A percentile compares a stretch with the other conserved stretches of the same genome.
phyloP scores from a whole-genome alignment of 345 rosid genomes.

The Noccaea caerulescens region DNA sequence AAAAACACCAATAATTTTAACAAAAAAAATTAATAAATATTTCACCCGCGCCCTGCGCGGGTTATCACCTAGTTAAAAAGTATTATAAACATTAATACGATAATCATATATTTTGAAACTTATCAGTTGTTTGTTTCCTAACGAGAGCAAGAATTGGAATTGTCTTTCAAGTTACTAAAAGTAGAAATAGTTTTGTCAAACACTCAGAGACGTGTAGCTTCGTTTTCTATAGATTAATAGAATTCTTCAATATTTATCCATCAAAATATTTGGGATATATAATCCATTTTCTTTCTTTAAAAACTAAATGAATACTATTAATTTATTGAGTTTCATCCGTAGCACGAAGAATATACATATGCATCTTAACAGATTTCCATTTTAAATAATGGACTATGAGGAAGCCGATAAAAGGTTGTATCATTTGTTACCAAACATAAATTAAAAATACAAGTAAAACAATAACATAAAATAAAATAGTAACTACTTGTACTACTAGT shows the following conservation, averaged over 20 bases:
- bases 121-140: neutral
- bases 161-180: conserved; percentile 9
- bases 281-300: neutral
- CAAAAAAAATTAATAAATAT: too few relatives aligned
- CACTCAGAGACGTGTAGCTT: conserved; percentile 9
- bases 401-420: conserved; percentile 22
- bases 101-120: too few relatives aligned
- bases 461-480: neutral
- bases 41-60: too few relatives aligned
- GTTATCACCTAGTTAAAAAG: too few relatives aligned
- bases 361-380: conserved; percentile 29
- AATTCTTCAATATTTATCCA: conserved; percentile 8
- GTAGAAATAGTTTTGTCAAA: conserved; percentile 27
- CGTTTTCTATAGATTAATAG: conserved; percentile 11
- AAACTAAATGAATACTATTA: neutral
- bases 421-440: conserved; percentile 33
- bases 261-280: neutral
- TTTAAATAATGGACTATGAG: conserved; percentile 25
- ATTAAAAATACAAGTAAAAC: neutral
- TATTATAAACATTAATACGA: too few relatives aligned
- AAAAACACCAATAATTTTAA: too few relatives aligned
- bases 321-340: neutral
- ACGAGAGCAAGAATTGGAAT: neutral
- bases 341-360: conserved; percentile 8
- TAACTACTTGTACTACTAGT: conserved; percentile 3